Evolutionary conservation across 768 basidiomycete genomes (phyloP), one percentile per base, ranked within the genome.

Genomic region (Amanita jacksonii): DNA sequence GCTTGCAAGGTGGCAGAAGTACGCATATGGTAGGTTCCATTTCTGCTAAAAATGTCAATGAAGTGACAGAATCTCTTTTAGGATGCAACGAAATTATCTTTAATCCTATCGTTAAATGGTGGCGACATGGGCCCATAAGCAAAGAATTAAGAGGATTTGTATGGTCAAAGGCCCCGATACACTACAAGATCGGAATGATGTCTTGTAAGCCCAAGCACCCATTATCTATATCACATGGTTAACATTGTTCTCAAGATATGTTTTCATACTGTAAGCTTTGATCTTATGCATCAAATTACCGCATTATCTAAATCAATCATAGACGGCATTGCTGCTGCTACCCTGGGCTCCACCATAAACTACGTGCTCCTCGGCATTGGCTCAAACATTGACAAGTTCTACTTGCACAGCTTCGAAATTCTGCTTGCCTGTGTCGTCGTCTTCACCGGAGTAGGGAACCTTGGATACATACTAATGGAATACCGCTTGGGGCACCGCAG

Each of bases 1-100:
- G 59, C 61, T 94, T 15, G 88, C 88, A 37, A 63, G 91, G 8
- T 93, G 91, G 91, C 87, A 92, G 52, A 94, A 92, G 50, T 73
- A 73, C 46, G 71, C 72, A 3, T 76, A 73, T 62, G 73, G 71
- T 70, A 38, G 38, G 61, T 57, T 36, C 18, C 20, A 19, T 43
- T 28, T 6, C 12, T 28, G 27, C 27, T 6, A 6, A 28, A 12
- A 16, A 34, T 32, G 15, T 40, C 3, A 5, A 30, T 31, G 27
- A 8, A 38, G 47, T 38, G 22, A 15, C 22, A 9, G 34, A n/a
- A n/a, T n/a, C 24, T 27, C 63, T 30, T 47, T 30, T 52, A 70
- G 70, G 77, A 1, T 81, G 78, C 53, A 78, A 77, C 52, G 83
- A 85, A 63, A 76, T 93, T 45, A 75, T 91, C 51, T 90, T 92